These are phyloP conservation scores for Coniochaeta sp. DNA, from an alignment of 2,329 filamentous ascomycete genomes.

Conservation along the genomic window DNA sequence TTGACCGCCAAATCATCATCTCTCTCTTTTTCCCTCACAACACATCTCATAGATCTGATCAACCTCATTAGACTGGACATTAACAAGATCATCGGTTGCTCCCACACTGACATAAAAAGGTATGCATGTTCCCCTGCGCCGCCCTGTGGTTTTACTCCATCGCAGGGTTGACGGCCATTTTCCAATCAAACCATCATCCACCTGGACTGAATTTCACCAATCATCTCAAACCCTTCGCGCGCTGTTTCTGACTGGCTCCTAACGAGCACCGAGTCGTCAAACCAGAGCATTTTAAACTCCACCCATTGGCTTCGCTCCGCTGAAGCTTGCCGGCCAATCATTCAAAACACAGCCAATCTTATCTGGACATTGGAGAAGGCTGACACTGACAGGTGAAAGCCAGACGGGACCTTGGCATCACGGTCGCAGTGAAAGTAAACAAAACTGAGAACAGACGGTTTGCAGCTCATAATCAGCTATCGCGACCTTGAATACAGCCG, in stretches of 20 bases:
- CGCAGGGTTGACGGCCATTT: constrained; percentile 4
- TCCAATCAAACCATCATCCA: constrained; percentile 17
- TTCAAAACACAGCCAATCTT: constrained; percentile 19
- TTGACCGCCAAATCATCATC: constrained; percentile 23
- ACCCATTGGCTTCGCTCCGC: constrained; percentile 18
- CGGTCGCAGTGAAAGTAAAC: constrained; percentile 5
- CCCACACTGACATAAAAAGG: constrained; percentile 8
- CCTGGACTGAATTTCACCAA: constrained; percentile 17
- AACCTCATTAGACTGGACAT: not conserved
- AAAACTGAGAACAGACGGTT: constrained; percentile 2
- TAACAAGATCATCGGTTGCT: constrained; percentile 3
- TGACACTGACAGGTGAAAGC: not conserved
- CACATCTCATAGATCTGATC: not conserved
- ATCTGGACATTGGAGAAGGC: constrained; percentile 1
- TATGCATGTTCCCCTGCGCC: constrained; percentile 7
- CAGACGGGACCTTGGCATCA: not conserved
- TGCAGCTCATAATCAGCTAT: not conserved
- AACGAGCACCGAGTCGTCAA: constrained; percentile 16
- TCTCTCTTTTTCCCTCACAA: constrained; percentile 4
- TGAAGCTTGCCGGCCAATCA: constrained; percentile 19
- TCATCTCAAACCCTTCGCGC: constrained; percentile 19
- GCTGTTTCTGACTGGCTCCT: constrained; percentile 20
- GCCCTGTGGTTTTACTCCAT: not conserved
- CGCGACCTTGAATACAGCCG: not conserved
- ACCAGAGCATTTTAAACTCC: constrained; percentile 17